phyloP scores from a whole-genome alignment of 1,284 basidiomycete species.

The Bondarzewia mesenterica region DNA sequence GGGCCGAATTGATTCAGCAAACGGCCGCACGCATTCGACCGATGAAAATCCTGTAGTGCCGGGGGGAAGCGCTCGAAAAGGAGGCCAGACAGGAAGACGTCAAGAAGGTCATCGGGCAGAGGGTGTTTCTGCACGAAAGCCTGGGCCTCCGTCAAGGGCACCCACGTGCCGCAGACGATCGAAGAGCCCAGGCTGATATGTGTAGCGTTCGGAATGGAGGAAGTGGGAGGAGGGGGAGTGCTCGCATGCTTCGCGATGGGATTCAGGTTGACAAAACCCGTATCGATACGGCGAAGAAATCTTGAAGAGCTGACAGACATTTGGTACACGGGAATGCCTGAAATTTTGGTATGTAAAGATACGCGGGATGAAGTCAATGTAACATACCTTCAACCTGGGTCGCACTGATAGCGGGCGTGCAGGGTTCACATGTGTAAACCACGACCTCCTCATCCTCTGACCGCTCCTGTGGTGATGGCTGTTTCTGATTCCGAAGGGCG shows the following conservation, averaged over 20 bases:
- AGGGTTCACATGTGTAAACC: constrained; percentile 53
- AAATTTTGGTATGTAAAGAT: not conserved
- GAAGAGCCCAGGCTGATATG: constrained; percentile 39
- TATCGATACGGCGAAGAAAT: constrained; percentile 61
- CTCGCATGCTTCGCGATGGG: constrained; percentile 42
- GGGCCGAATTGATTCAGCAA: constrained; percentile 47
- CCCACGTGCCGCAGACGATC: constrained; percentile 54
- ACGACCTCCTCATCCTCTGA: constrained; percentile 23
- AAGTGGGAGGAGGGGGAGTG: constrained; percentile 26
- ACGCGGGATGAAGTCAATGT: constrained; percentile 6
- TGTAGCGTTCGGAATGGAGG: constrained; percentile 33
- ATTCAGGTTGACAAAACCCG: constrained; percentile 64
- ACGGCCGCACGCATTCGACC: constrained; percentile 33
- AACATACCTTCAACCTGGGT: constrained; percentile 62
- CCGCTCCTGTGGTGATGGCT: not conserved
- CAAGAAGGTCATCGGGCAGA: constrained; percentile 27
- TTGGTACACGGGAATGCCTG: constrained; percentile 66
- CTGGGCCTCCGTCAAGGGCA: constrained; percentile 50
- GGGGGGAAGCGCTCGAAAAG: constrained; percentile 54
- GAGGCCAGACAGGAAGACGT: constrained; percentile 48
- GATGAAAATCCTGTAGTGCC: constrained; percentile 46
- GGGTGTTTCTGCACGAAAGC: constrained; percentile 36
- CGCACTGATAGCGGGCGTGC: constrained; percentile 50
- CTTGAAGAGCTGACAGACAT: constrained; percentile 44
- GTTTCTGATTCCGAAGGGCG: not conserved